These are phyloP conservation scores for Polyporus tsugae DNA, from an alignment of 1,284 basidiomycete genomes.

Conservation along the genomic window DNA sequence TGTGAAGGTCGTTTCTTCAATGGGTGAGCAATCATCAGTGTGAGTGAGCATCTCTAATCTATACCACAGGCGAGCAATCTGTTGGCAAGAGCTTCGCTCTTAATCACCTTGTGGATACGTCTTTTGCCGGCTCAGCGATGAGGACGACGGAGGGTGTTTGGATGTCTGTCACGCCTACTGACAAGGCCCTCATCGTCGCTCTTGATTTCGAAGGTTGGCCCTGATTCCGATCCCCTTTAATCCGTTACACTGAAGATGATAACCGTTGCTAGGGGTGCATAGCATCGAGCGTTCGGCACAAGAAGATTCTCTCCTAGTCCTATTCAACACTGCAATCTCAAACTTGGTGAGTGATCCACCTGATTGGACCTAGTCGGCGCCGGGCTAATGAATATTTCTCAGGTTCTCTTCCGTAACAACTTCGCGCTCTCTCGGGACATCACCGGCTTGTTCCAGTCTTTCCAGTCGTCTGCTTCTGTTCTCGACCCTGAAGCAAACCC, in stretches of 20 bases:
- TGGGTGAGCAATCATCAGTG: constrained; percentile 50
- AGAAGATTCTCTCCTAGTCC: constrained; percentile 67
- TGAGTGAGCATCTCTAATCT: neutral
- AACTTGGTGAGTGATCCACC: constrained; percentile 53
- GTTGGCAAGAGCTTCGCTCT: constrained; percentile 70
- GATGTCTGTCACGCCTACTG: constrained; percentile 72
- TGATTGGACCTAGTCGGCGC: neutral
- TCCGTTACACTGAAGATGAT: neutral
- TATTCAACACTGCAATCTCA: constrained; percentile 72
- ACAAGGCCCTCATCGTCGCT: constrained; percentile 61
- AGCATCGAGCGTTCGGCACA: constrained; percentile 70
- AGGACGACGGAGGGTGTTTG: constrained; percentile 73
- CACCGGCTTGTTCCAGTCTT: constrained; percentile 66
- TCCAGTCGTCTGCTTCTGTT: constrained; percentile 67
- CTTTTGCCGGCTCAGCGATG: constrained; percentile 74
- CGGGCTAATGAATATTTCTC: neutral
- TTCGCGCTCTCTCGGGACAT: constrained; percentile 68
- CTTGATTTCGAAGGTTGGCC: constrained; percentile 67
- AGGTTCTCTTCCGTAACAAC: constrained; percentile 73
- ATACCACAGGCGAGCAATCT: constrained; percentile 58
- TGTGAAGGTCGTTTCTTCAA: constrained; percentile 69
- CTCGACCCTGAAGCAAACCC: constrained; percentile 67
- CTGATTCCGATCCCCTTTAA: too few species aligned
- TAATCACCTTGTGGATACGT: constrained; percentile 70
- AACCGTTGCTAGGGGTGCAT: constrained; percentile 56